Conservation (phyloP, 176 grass and related monocot genomes). For the Coix lacrymajobi region DNA sequence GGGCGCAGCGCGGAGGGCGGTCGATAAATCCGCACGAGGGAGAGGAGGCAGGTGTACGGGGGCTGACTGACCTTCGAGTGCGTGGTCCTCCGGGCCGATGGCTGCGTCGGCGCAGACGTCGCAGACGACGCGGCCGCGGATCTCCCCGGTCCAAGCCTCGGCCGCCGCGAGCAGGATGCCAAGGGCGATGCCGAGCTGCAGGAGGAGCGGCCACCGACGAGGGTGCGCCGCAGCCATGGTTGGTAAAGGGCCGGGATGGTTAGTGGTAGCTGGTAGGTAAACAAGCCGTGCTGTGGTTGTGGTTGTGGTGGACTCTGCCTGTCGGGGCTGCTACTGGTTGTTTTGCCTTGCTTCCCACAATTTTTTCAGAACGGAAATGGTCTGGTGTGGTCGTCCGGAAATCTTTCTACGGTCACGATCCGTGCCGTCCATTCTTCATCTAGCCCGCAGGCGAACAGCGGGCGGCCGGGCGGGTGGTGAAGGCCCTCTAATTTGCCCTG, state of each 20-base stretch:
- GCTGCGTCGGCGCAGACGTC: conserved; percentile 84
- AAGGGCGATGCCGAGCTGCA: conserved; percentile 6
- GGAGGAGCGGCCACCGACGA: not conserved
- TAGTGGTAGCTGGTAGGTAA: not conserved
- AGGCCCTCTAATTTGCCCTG: no score
- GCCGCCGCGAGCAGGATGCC: conserved; percentile 9
- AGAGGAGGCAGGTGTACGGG: not conserved
- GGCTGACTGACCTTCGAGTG: conserved; percentile 59
- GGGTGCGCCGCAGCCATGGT: conserved; percentile 28
- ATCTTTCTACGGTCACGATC: no score
- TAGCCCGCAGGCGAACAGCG: no score
- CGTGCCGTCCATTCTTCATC: no score
- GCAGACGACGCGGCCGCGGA: conserved; percentile 82
- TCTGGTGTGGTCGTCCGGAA: no score
- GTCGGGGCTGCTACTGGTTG: no score
- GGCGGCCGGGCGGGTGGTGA: no score
- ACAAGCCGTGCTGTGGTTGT: not conserved
- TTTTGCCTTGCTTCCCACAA: no score
- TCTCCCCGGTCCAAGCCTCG: conserved; percentile 90
- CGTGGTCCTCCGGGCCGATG: conserved; percentile 82
- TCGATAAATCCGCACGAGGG: not conserved
- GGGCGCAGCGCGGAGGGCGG: not conserved
- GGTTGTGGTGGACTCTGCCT: no score
- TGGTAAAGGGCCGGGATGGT: not conserved
- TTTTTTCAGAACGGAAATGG: no score